phyloP scores from a whole-genome alignment of 106 monocot species.

The Narthecium ossifragum region DNA sequence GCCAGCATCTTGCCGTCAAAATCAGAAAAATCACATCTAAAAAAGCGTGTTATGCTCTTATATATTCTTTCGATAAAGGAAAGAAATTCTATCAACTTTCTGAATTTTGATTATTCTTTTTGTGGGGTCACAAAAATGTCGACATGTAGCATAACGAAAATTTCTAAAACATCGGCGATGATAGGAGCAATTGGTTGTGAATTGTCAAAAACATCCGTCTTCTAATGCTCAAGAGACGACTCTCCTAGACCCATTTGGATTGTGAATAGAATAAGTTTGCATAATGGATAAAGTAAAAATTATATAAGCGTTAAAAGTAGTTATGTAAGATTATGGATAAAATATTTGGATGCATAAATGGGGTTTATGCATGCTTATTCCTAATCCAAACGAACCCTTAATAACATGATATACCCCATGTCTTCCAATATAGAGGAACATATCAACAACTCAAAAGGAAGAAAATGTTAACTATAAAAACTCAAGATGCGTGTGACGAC shows the following conservation, averaged over 20 bases:
- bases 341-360: no score
- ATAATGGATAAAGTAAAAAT: no score
- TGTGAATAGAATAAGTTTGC: no score
- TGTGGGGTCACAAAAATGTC: conserved; percentile 1
- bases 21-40: not conserved
- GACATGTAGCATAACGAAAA: conserved; percentile 4
- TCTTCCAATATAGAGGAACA: no score
- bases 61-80: not conserved
- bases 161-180: not conserved
- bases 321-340: no score
- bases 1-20: not conserved
- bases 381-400: no score
- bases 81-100: not conserved
- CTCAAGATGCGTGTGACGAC: not conserved
- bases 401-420: no score
- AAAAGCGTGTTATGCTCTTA: not conserved
- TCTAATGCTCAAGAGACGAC: no score
- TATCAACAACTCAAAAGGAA: no score
- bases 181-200: conserved; percentile 5
- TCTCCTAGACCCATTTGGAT: not conserved
- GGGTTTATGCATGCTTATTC: no score
- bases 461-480: not conserved
- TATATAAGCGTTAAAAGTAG: no score
- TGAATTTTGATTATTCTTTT: not conserved
- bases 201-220: not conserved